Percentiles rank a stretch among this genome's conserved stretches.
phyloP scores from a whole-genome alignment of 306 rosid genomes.

The Hylodesmum podocarpum region DNA sequence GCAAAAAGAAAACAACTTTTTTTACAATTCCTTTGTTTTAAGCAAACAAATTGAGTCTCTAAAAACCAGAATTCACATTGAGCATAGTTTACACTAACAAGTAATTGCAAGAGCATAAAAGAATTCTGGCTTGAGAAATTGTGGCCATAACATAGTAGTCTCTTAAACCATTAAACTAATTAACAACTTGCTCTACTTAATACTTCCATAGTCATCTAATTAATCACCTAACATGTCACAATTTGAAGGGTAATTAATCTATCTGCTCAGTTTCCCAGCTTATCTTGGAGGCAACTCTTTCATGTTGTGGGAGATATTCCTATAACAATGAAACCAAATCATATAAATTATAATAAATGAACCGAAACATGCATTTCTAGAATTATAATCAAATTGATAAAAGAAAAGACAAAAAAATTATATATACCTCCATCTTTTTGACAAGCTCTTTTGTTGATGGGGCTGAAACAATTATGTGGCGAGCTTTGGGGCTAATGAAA shows the following conservation, averaged over 20 bases:
- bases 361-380: not conserved
- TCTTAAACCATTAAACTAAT: conserved; percentile 29
- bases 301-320: conserved; percentile 90
- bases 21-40: not conserved
- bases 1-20: not conserved
- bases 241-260: conserved; percentile 48
- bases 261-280: conserved; percentile 85
- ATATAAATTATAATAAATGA: not conserved
- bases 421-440: conserved; percentile 79
- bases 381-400: not conserved
- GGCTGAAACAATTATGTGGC: conserved; percentile 89
- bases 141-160: conserved; percentile 38
- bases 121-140: conserved; percentile 29
- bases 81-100: conserved; percentile 45
- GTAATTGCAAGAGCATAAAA: conserved; percentile 25
- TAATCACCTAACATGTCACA: conserved; percentile 44
- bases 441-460: conserved; percentile 88
- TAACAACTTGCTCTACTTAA: conserved; percentile 28
- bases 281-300: conserved; percentile 87
- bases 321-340: conserved; percentile 5
- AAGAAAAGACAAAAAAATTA: not conserved
- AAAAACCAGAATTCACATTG: conserved; percentile 19
- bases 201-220: conserved; percentile 27
- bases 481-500: conserved; percentile 81
- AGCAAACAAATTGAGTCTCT: not conserved